Evolutionary conservation across 2,329 filamentous ascomycete genomes (phyloP), one percentile per base, ranked within the genome.

Genomic region (Hymenoscyphus linearis): DNA sequence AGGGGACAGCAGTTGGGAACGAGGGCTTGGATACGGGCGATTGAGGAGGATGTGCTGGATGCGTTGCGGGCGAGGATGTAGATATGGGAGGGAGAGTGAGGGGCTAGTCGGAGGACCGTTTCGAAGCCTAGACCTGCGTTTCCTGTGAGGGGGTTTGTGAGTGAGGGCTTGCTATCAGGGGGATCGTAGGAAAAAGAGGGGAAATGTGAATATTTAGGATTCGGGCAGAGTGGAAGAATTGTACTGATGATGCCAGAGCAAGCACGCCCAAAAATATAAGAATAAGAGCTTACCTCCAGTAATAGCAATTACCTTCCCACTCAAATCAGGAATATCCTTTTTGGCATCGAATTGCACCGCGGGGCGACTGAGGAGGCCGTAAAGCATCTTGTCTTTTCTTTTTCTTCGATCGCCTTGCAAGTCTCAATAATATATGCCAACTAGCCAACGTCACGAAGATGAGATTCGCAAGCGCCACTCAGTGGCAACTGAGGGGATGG

Each of bases 121-220:
- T 75, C 72, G 60, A 73, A 75, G 26, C 81, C 81, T 0, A 83
- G 74, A 0, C 80, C 81, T n/a, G 74, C 70, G 59, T 68, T 70
- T 12, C 67, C 68, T 70, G 22, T 14, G 35, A 40, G n/a, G 14
- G 13, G 12, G 14, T n/a, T 6, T 37, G 54, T 25, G 25, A 37
- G 31, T 47, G n/a, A 25, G 7, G n/a, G 1, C 10, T 22, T 47
- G 40, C 22, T 47, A n/a, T 22, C 10, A 25, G 18, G 40, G 40
- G 18, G 10, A 18, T 3, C 22, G 3, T 26, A 7, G 5, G 27
- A 36, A 16, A 22, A n/a, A 18, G 50, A 9, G 18, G 16, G 22
- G 25, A 7, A n/a, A n/a, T n/a, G n/a, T n/a, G n/a, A n/a, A n/a
- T n/a, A n/a, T n/a, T n/a, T n/a, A n/a, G n/a, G n/a, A n/a, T n/a